Percentiles rank a stretch among this genome's conserved stretches.
These are phyloP conservation scores for Pseudogymnoascus sp. DNA, from an alignment of 2,329 filamentous ascomycete species.

Conservation along the genomic window DNA sequence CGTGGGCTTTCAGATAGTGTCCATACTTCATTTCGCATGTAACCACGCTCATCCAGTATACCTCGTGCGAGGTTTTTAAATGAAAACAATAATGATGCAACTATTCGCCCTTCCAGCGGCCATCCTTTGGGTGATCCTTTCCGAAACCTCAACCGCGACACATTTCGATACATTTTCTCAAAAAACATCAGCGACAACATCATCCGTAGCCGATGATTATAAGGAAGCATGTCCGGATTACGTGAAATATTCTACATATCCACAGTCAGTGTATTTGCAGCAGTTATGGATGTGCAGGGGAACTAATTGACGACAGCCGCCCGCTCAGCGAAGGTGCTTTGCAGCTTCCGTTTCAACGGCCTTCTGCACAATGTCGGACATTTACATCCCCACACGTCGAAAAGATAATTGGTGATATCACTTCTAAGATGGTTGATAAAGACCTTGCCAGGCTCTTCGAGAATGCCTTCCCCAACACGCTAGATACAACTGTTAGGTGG, in stretches of 20 bases:
- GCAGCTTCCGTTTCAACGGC: conserved; percentile 77
- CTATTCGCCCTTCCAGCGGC: background rate
- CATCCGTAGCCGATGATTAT: background rate
- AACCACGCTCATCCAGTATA: background rate
- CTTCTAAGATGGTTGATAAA: conserved; percentile 67
- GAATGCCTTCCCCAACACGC: conserved; percentile 80
- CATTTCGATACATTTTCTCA: background rate
- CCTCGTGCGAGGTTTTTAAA: background rate
- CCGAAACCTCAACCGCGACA: background rate
- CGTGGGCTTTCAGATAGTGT: background rate
- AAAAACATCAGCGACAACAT: background rate
- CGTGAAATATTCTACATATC: conserved; percentile 25
- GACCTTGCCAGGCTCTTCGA: conserved; percentile 90
- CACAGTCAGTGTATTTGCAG: conserved; percentile 8
- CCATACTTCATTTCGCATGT: background rate
- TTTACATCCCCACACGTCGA: conserved; percentile 85
- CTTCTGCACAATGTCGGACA: conserved; percentile 72
- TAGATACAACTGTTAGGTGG: conserved; percentile 66
- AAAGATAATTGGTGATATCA: conserved; percentile 76
- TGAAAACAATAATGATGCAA: background rate
- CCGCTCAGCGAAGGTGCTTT: conserved; percentile 76
- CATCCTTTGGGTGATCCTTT: background rate
- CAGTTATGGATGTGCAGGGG: conserved; percentile 21
- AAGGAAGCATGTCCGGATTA: conserved; percentile 29
- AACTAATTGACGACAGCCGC: conserved; percentile 41